Percentiles rank a stretch among this genome's conserved stretches.
phyloP scores from a whole-genome alignment of 169 alveolate genomes.

The Plasmodium knowlesi region DNA sequence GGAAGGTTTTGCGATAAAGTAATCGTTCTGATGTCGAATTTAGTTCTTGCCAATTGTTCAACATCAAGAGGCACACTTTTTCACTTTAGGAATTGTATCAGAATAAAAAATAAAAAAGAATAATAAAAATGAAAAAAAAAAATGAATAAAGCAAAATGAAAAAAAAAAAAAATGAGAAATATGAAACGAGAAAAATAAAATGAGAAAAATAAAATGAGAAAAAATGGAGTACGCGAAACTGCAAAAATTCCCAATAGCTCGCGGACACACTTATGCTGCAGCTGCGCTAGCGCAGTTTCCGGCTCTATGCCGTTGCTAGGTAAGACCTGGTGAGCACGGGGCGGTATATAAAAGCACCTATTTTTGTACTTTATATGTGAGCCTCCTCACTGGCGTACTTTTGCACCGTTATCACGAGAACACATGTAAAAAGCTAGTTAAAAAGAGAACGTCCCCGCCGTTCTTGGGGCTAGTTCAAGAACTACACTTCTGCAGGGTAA shows the following conservation, averaged over 20 bases:
- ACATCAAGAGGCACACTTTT: not conserved
- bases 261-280: not conserved
- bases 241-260: not conserved
- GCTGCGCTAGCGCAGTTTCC: not conserved
- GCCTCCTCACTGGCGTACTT: not conserved
- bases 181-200: not conserved
- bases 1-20: not conserved
- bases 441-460: not conserved
- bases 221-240: not conserved
- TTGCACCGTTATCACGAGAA: not conserved
- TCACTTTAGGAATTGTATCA: not conserved
- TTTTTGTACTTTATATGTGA: not conserved
- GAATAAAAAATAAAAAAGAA: not conserved
- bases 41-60: not conserved
- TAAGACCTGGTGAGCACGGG: conserved; percentile 3
- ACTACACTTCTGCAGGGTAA: not conserved
- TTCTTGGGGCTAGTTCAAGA: not conserved
- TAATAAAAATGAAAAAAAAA: not conserved
- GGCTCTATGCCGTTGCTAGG: conserved; percentile 17
- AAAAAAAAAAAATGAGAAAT: not conserved
- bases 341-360: not conserved
- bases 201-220: not conserved
- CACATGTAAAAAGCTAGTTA: conserved; percentile 1
- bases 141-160: not conserved
- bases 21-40: not conserved